phyloP scores from a whole-genome alignment of 805 yeast genomes.

The Candida peoriensis region DNA sequence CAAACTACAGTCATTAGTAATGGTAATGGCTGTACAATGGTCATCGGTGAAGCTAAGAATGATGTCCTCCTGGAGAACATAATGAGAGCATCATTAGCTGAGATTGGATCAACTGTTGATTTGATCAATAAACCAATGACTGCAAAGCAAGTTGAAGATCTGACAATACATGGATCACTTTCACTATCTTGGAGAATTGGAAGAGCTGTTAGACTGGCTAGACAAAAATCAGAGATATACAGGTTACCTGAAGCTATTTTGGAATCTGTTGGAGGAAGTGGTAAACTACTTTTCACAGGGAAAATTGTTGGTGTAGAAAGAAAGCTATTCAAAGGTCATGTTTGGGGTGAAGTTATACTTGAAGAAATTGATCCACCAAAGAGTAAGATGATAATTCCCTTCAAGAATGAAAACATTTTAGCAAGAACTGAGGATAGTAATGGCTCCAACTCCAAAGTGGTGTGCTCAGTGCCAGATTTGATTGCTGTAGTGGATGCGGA shows the following conservation, averaged over 20 bases:
- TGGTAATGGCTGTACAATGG: slow-evolving; percentile 36
- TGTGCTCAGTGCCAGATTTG: slow-evolving; percentile 42
- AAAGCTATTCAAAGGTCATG: slow-evolving; percentile 37
- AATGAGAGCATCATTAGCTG: slow-evolving; percentile 37
- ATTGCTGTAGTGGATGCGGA: slow-evolving; percentile 38
- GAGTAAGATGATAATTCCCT: slow-evolving; percentile 32
- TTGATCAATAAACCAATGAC: slow-evolving; percentile 28
- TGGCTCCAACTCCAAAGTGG: slow-evolving; percentile 25
- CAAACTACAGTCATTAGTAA: slow-evolving; percentile 28
- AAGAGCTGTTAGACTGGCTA: slow-evolving; percentile 34
- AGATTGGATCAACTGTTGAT: slow-evolving; percentile 38
- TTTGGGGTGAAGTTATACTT: slow-evolving; percentile 39
- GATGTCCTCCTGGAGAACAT: slow-evolving; percentile 30
- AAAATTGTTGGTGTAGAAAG: slow-evolving; percentile 40
- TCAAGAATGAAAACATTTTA: slow-evolving; percentile 43
- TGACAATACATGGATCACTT: slow-evolving; percentile 27
- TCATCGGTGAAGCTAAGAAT: slow-evolving; percentile 28
- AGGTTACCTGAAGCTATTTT: slow-evolving; percentile 30
- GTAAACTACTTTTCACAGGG: slow-evolving; percentile 33
- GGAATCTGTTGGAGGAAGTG: slow-evolving; percentile 34
- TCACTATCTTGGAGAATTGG: slow-evolving; percentile 45
- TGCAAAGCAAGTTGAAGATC: slow-evolving; percentile 22
- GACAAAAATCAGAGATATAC: slow-evolving; percentile 33
- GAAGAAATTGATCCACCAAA: slow-evolving; percentile 17
- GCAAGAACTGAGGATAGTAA: too few species aligned